Evolutionary conservation across 495 filamentous ascomycete genomes (phyloP).

Genomic region (Xylaria curta): DNA sequence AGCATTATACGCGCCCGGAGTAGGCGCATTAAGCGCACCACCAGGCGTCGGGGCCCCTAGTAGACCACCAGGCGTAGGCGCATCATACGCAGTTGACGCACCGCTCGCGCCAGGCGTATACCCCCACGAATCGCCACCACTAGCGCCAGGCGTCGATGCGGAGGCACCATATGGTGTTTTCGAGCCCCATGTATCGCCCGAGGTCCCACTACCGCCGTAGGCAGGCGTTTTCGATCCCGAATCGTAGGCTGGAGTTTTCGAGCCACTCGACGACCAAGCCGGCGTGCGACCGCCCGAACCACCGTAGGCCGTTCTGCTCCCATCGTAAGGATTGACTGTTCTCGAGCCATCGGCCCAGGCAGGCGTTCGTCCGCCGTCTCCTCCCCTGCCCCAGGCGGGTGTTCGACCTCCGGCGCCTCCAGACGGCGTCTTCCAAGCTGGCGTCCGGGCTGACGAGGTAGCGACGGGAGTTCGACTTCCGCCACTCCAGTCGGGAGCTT

Average conservation of each 20-base stretch:
- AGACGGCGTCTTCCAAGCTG: constrained; percentile 63
- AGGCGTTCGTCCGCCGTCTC: constrained; percentile 71
- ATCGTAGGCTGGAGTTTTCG: constrained; percentile 67
- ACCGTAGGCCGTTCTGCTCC: constrained; percentile 75
- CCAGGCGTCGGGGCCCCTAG: constrained; percentile 75
- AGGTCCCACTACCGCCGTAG: constrained; percentile 56
- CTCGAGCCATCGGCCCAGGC: constrained; percentile 79
- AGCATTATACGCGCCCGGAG: constrained; percentile 74
- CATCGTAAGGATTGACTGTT: constrained; percentile 82
- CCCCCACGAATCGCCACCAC: constrained; percentile 54
- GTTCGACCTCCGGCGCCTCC: constrained; percentile 63
- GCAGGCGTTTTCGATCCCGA: constrained; percentile 77
- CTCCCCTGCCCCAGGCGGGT: constrained; percentile 67
- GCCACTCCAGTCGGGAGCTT: constrained; percentile 45
- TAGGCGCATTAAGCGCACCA: constrained; percentile 74
- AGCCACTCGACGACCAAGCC: constrained; percentile 60
- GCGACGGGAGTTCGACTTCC: constrained; percentile 75
- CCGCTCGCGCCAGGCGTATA: constrained; percentile 63
- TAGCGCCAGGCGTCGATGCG: constrained; percentile 62
- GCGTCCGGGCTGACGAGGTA: constrained; percentile 67
- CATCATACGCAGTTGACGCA: constrained; percentile 70
- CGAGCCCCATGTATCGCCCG: constrained; percentile 72
- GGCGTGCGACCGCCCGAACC: constrained; percentile 58
- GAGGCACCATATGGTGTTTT: constrained; percentile 74
- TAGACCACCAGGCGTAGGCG: constrained; percentile 73